Percentiles rank a stretch among this genome's conserved stretches.
Evolutionary conservation across 441 rosid species (phyloP).

Genomic region (Syzygium syzygioides): DNA sequence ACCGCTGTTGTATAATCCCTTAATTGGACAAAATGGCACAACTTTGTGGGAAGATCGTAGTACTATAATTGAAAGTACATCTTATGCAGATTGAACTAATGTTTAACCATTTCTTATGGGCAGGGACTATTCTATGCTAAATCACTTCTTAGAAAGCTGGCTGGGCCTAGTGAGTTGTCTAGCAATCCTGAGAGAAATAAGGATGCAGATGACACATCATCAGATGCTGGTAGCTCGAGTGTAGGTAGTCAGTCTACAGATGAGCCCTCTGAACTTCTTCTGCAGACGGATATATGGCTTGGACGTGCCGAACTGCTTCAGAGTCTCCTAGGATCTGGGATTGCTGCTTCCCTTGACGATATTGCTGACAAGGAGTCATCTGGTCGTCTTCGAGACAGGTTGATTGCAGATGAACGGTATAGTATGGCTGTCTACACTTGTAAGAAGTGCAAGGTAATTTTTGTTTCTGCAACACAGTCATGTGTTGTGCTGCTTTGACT

Average conservation of each 20-base stretch:
- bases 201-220: conserved; percentile 85
- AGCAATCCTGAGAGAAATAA: conserved; percentile 58
- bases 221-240: conserved; percentile 95
- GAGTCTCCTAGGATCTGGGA: conserved; percentile 96
- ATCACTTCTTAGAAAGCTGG: conserved; percentile 75
- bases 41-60: neutral
- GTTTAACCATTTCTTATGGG: conserved; percentile 14
- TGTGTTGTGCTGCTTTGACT: neutral
- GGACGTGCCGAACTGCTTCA: conserved; percentile 97
- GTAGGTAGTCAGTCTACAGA: conserved; percentile 80
- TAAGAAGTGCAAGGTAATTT: conserved; percentile 95
- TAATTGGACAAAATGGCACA: neutral
- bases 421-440: conserved; percentile 99
- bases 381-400: conserved; percentile 73
- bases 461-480: conserved; percentile 7
- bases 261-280: conserved; percentile 70
- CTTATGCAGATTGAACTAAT: neutral
- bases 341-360: conserved; percentile 94
- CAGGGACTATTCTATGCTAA: conserved; percentile 92
- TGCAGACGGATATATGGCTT: conserved; percentile 77
- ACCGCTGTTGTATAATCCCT: neutral
- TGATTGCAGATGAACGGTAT: conserved; percentile 87
- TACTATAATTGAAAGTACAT: neutral
- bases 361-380: conserved; percentile 92
- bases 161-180: conserved; percentile 53